A percentile compares a stretch with the other conserved stretches of the same genome.
phyloP scores from a whole-genome alignment of 1,284 basidiomycete species.

The Boletellus sp. region DNA sequence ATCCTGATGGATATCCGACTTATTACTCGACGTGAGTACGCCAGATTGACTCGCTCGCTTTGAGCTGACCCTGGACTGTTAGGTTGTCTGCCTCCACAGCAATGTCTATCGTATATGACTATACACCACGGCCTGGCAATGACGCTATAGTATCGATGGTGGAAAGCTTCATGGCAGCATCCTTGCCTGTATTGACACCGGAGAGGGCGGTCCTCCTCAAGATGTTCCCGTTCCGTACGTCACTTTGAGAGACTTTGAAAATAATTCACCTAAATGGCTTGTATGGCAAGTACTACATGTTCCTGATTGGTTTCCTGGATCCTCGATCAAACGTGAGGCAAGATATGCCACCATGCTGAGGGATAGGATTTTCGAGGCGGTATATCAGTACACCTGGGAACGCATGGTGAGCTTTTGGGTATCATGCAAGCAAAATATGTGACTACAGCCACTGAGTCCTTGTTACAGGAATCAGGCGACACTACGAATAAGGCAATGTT shows the following conservation, averaged over 20 bases:
- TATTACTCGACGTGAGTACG: too few relatives aligned
- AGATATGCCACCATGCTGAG: constrained; percentile 7
- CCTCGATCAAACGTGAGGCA: constrained; percentile 16
- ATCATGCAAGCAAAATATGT: too few relatives aligned
- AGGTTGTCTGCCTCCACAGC: too few relatives aligned
- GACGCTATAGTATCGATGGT: too few relatives aligned
- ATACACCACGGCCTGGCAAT: too few relatives aligned
- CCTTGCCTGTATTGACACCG: too few relatives aligned
- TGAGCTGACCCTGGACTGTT: too few relatives aligned
- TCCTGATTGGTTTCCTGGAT: constrained; percentile 25
- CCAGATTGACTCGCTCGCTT: too few relatives aligned
- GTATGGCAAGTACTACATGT: constrained; percentile 14
- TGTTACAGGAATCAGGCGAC: constrained; percentile 9
- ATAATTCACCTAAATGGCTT: background rate
- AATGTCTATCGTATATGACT: too few relatives aligned
- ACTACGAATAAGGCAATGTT: background rate
- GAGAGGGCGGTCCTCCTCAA: background rate
- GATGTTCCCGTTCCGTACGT: background rate
- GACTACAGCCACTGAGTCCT: too few relatives aligned
- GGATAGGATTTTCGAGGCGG: constrained; percentile 10
- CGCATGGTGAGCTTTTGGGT: constrained; percentile 9
- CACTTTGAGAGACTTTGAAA: background rate
- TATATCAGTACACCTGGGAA: constrained; percentile 17
- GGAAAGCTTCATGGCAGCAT: too few relatives aligned
- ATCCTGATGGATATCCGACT: too few relatives aligned